Base-by-base conservation (phyloP, 1,284 basidiomycete genomes). In the Microbotryum intermedium region DNA sequence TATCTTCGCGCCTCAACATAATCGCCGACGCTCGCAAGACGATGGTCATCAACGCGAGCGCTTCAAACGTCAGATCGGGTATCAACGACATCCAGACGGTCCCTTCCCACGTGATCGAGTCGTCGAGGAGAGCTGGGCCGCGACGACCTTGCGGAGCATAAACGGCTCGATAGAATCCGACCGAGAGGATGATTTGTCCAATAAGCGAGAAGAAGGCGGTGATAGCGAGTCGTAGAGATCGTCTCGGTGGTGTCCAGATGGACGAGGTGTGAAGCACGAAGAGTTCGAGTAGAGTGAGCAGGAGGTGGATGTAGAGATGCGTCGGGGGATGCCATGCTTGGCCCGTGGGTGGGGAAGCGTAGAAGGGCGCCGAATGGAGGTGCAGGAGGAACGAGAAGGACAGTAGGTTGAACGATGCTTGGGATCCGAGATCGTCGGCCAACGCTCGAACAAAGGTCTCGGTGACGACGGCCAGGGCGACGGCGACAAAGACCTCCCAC, bases 331-430 rank as follows among this genome's bases (percentile, higher is more conserved):
- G 39, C 55, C 46, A n/a, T 23, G 51, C 39, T 58, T 42, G n/a
- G 21, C 50, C 21, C 2, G 34, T 16, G 20, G 9, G 59, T 28
- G 23, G 60, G 23, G 44, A 18, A 11, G 50, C n/a, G 18, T 30
- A 16, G 13, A 46, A 7, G 10, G 55, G 42, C 6, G 44, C 42
- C 34, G 65, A 61, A 46, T 64, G 58, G 28, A 66, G 45, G 58
- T 68, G 67, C 13, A 68, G 47, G 48, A 68, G 60, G 58, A 67
- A 68, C 4, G 67, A 60, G 58, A 66, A 62, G 9, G 56, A 58
- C 7, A 68, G 52, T 34, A 68, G 58, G 59, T 66, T 68, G 58
- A 68, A 58, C 34, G 51, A 52, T 46, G 60, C 54, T 6, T 45
- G 8, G 23, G 26, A n/a, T 6, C 54, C 52, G 21, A 53, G 26